Evolutionary conservation across 768 basidiomycete species (phyloP), one percentile per base, ranked within the genome.

Genomic region (Xerocomus brunneocitrinus): DNA sequence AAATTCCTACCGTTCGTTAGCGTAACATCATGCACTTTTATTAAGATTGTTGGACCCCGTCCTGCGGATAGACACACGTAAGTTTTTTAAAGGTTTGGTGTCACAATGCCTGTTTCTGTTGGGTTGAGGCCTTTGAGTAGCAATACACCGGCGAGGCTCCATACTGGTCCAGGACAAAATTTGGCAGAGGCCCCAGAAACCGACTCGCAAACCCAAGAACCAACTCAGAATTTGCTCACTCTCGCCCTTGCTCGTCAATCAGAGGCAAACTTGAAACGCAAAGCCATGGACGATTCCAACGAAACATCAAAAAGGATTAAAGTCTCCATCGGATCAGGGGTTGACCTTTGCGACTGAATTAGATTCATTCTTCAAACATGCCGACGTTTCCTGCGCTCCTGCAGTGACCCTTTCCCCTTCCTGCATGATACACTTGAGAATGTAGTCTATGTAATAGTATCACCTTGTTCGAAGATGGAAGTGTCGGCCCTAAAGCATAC

Each of bases 281-380:
- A 70, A 50, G 65, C 64, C 31, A 47, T 46, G 32, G 52, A 31
- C 40, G 53, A 62, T 50, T 40, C 47, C 41, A 43, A 49, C 55
- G 59, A 51, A 39, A 55, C 45, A 19, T 58, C 39, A 43, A 90
- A 89, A 74, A 87, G 79, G 62, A 60, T 83, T 55, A 91, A 90
- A 71, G 79, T 90, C 46, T 91, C 88, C 14, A 70, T 91, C 38
- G 80, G 81, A 38, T 67, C 75, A 52, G 82, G 78, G 46, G 79
- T 91, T 57, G 87, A 90, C 70, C 79, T 91, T 4, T 87, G 85
- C 31, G 88, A 91, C 68, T 91, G 69, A 69, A 43, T 22, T 38
- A 42, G 36, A 41, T 34, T n/a, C 40, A 12, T 41, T 22, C 25
- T 52, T 40, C 24, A 24, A 31, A 19, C 34, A 50, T 44, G 13